Percentiles rank a stretch among this genome's conserved stretches.
These are phyloP conservation scores for Stagonosporopsis vannaccii DNA, from an alignment of 2,329 filamentous ascomycete genomes.

Conservation along the genomic window DNA sequence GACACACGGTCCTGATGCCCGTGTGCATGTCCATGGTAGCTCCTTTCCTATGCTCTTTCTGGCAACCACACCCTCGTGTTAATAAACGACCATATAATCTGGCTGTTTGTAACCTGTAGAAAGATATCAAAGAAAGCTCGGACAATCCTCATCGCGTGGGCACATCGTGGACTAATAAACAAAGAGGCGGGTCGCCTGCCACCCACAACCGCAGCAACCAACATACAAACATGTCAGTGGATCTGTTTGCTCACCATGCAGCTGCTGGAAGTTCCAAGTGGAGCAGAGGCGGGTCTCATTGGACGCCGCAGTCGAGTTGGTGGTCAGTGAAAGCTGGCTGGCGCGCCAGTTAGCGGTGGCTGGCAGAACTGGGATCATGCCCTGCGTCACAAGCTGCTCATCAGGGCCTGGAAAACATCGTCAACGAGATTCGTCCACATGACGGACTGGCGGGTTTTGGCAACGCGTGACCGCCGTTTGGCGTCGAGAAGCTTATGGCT, in stretches of 20 bases:
- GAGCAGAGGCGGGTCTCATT: slow-evolving; percentile 24
- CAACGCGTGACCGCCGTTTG: slow-evolving; percentile 13
- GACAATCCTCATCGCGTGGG: slow-evolving; percentile 23
- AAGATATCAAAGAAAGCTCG: slow-evolving; percentile 20
- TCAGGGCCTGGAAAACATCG: slow-evolving; percentile 9
- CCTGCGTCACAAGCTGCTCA: slow-evolving; percentile 21
- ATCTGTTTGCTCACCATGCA: slow-evolving; percentile 24
- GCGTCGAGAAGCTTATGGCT: slow-evolving; percentile 24
- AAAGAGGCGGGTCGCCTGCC: slow-evolving; percentile 31
- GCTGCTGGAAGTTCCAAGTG: slow-evolving; percentile 22
- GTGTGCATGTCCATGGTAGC: slow-evolving; percentile 3
- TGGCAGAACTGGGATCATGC: slow-evolving; percentile 14
- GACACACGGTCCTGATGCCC: slow-evolving; percentile 12
- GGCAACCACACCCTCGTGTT: not conserved
- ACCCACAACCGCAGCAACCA: slow-evolving; percentile 18
- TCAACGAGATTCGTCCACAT: slow-evolving; percentile 11
- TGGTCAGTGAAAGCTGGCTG: slow-evolving; percentile 23
- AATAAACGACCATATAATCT: slow-evolving; percentile 8
- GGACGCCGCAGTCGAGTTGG: slow-evolving; percentile 19
- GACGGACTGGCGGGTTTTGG: slow-evolving; percentile 2
- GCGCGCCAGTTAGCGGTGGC: slow-evolving; percentile 22
- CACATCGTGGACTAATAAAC: slow-evolving; percentile 30
- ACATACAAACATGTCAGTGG: slow-evolving; percentile 24
- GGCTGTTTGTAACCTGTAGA: slow-evolving; percentile 19
- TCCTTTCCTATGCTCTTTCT: slow-evolving; percentile 2